Conservation (phyloP, 306 rosid genomes). For the Pyrus bretschneideri region DNA sequence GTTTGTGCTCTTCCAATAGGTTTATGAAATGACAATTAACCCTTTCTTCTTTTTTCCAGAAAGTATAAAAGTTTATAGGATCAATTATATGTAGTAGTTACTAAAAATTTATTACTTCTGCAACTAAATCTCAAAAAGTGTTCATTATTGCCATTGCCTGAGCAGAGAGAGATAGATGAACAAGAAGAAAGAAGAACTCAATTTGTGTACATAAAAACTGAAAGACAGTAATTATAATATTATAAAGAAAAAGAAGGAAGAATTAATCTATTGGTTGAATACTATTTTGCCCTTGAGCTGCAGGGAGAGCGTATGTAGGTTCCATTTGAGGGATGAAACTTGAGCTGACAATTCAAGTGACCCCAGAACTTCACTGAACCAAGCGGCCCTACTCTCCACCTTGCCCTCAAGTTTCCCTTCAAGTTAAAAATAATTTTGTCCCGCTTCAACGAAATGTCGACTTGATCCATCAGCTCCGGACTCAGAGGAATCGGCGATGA, state of each 20-base stretch:
- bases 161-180: too few species aligned
- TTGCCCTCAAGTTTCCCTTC: constrained; percentile 44
- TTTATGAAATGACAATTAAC: background rate
- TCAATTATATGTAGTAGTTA: too few species aligned
- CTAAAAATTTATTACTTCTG: too few species aligned
- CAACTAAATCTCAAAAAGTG: too few species aligned
- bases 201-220: background rate
- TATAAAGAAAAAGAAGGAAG: too few species aligned
- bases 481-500: constrained; percentile 47
- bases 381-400: constrained; percentile 55
- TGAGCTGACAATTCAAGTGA: constrained; percentile 51
- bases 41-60: background rate
- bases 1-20: background rate
- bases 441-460: constrained; percentile 39
- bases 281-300: constrained; percentile 53
- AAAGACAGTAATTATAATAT: background rate
- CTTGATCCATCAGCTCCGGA: constrained; percentile 37
- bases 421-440: constrained; percentile 38
- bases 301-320: constrained; percentile 45
- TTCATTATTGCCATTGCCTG: too few species aligned
- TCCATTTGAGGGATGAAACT: constrained; percentile 53
- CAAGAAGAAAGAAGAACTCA: background rate
- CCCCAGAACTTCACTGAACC: constrained; percentile 57
- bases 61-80: background rate
- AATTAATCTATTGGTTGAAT: background rate